Evolutionary conservation across 2,329 filamentous ascomycete genomes (phyloP).

Genomic region (Colletotrichum graminicola): DNA sequence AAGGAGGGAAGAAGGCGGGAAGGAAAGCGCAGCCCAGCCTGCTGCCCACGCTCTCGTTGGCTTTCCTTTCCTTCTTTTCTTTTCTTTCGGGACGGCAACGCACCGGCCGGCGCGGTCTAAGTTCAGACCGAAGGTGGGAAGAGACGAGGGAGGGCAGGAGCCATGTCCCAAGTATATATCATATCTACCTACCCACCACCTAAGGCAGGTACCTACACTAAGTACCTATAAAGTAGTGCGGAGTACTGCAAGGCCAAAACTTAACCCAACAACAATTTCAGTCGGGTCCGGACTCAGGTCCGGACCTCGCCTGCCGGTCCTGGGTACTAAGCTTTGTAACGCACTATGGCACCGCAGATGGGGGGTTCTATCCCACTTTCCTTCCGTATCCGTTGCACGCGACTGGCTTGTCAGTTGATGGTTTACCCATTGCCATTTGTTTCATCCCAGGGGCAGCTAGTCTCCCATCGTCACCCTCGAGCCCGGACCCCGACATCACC

Average conservation of each 20-base stretch:
- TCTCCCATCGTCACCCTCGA: conserved; percentile 2
- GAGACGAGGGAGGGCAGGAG: neutral
- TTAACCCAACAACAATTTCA: conserved; percentile 31
- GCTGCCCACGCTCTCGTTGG: neutral
- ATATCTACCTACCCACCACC: too few relatives aligned
- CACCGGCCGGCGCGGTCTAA: conserved; percentile 32
- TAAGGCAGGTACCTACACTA: neutral
- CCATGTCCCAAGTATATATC: neutral
- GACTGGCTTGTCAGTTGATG: conserved; percentile 20
- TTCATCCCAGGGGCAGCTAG: conserved; percentile 11
- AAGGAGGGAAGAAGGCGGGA: neutral
- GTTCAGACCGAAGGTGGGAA: conserved; percentile 13
- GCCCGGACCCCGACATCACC: conserved; percentile 10
- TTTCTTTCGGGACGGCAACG: conserved; percentile 10
- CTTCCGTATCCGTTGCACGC: conserved; percentile 3
- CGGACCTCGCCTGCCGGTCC: conserved; percentile 7
- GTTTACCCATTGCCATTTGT: conserved; percentile 8
- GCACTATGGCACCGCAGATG: neutral
- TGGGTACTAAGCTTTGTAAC: neutral
- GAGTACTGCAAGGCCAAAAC: conserved; percentile 15
- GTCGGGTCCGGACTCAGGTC: conserved; percentile 28
- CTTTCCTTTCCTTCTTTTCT: neutral
- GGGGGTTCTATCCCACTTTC: conserved; percentile 5
- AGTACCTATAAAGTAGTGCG: too few relatives aligned
- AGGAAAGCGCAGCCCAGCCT: neutral